Evolutionary conservation across 2,329 filamentous ascomycete genomes (phyloP).

Genomic region (Aspergillus felis): DNA sequence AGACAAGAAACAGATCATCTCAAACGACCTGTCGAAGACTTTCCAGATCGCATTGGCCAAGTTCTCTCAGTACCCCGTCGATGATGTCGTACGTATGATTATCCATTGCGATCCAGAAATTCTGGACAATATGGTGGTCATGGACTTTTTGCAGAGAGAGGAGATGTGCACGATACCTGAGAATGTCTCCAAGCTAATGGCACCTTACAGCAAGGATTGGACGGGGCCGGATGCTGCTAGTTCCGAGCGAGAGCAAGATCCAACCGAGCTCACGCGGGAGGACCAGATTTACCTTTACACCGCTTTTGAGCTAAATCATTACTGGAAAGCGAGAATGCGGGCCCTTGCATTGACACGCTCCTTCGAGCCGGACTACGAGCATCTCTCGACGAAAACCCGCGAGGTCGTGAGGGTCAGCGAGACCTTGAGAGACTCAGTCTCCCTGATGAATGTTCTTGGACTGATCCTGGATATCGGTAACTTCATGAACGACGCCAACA

Average conservation of each 20-base stretch:
- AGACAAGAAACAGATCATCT: constrained; percentile 97
- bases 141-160: constrained; percentile 93
- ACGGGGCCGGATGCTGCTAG: constrained; percentile 78
- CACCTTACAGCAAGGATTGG: constrained; percentile 95
- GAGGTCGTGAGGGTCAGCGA: constrained; percentile 86
- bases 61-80: constrained; percentile 77
- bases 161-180: constrained; percentile 91
- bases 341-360: constrained; percentile 79
- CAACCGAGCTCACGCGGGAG: constrained; percentile 81
- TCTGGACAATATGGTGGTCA: constrained; percentile 82
- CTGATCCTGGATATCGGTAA: constrained; percentile 97
- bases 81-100: constrained; percentile 86
- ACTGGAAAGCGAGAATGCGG: constrained; percentile 97
- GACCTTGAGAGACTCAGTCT: constrained; percentile 82
- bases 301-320: constrained; percentile 90
- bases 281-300: constrained; percentile 95
- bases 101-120: constrained; percentile 92
- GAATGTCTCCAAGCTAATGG: constrained; percentile 85
- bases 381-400: constrained; percentile 78
- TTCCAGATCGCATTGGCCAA: constrained; percentile 94
- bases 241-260: constrained; percentile 78
- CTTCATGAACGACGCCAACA: constrained; percentile 99
- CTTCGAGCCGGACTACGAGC: constrained; percentile 85
- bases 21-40: constrained; percentile 79
- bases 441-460: constrained; percentile 91